Base-by-base conservation (phyloP, 768 basidiomycete genomes). In the Pulveroboletus sp. region DNA sequence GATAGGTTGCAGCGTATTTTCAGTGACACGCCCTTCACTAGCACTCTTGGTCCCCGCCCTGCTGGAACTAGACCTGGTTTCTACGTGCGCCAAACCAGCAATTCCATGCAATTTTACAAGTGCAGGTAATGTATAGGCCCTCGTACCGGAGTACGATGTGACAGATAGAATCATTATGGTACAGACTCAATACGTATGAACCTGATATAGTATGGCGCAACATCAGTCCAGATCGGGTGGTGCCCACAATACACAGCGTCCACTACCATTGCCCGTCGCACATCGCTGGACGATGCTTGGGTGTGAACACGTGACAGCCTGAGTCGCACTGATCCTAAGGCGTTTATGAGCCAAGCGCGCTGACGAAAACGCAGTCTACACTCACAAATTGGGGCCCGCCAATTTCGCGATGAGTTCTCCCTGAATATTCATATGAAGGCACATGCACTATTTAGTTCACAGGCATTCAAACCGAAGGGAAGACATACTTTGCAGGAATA, bases 301-400 rank as follows among this genome's bases (percentile, higher is more conserved):
- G 63, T 92, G 90, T 13, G 86, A 89, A 57, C 85, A 87, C 8
- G 90, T 89, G n/a, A 92, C 90, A n/a, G 90, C 89, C 67, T 91
- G 90, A 5, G 85, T 84, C 1, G 90, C 89, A 19, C 85, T 80
- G 51, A 92, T 83, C 55, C 86, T 90, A 53, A 11, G 11, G 2
- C 10, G 12, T 4, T 5, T 12, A n/a, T n/a, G n/a, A 7, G 14
- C 20, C 20, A 13, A 26, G 26, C 30, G 9, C 17, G n/a, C n/a
- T n/a, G n/a, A n/a, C 3, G 17, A 17, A 22, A 13, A 35, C 31
- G 6, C 32, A 9, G 17, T 20, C 37, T 55, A 36, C 31, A 61
- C 76, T 35, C 60, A 87, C 86, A 74, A 72, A 23, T 65, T 59
- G 36, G 67, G 71, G 64, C 89, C 86, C 13, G 78, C 67, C 9